Evolutionary conservation across 257 asterid species (phyloP), one percentile per base, ranked within the genome.

Genomic region (Solanum rostratum): DNA sequence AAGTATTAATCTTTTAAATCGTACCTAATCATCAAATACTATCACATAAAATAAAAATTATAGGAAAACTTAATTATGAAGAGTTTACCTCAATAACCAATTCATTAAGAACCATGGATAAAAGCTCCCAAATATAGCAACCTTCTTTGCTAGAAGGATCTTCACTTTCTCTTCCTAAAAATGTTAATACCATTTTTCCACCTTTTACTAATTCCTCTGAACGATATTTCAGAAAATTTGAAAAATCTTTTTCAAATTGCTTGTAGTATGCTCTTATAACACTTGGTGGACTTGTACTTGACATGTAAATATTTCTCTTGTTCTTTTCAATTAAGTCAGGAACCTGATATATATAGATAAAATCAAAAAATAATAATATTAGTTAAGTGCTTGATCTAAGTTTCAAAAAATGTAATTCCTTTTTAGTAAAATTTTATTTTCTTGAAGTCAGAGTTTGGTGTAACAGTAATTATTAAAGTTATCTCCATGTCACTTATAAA

Each of bases 111-210:
- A 89, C 90, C 60, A 59, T 37, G 33, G 91, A 92, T 80, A 94
- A 30, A 41, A 90, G 94, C 87, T 94, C 92, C 94, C 94, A 94
- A 24, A 91, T 90, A 29, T 92, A 88, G 87, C 94, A 87, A 45
- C 93, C 62, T 15, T 93, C 97, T 80, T 90, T 92, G 88, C 90
- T 88, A 5, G 83, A 78, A 24, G 90, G 91, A 49, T 86, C 89
- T 18, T 90, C 89, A 54, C 86, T 87, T 85, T 86, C 88, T 84
- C 97, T 89, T 7, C 97, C 98, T 16, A 93, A 33, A 59, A 94
- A 57, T 7, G 96, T 94, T 10, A 94, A 60, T 81, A 92, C 97
- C 98, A 94, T 93, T 14, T 85, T 87, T 2, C 98, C 98, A 30
- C 92, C 92, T 14, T 37, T 66, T 7, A 91, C 88, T 15, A 94